Evolutionary conservation across 495 filamentous ascomycete genomes (phyloP).

Genomic region (Lasiosphaeris hirsuta): DNA sequence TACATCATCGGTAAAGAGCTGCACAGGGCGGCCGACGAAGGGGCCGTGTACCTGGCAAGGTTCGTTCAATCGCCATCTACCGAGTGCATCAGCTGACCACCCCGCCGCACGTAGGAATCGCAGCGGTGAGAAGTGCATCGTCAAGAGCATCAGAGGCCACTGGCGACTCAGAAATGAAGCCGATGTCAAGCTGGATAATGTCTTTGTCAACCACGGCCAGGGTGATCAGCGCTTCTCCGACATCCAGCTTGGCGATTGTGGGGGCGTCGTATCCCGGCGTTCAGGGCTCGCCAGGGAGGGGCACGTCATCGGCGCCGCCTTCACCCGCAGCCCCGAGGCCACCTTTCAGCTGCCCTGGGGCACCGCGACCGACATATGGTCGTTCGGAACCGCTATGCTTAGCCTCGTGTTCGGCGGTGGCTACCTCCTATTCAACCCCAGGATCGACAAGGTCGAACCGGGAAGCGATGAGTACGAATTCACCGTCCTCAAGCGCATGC

Average conservation of each 20-base stretch:
- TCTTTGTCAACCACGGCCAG: constrained; percentile 38
- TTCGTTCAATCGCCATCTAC: constrained; percentile 18
- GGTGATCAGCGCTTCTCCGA: constrained; percentile 34
- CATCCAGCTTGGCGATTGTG: constrained; percentile 40
- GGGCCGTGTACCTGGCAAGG: constrained; percentile 36
- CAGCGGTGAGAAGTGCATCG: constrained; percentile 30
- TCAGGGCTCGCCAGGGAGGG: constrained; percentile 37
- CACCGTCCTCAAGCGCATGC: constrained; percentile 39
- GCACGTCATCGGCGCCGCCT: constrained; percentile 34
- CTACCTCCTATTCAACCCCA: constrained; percentile 44
- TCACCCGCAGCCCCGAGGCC: constrained; percentile 41
- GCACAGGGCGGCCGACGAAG: constrained; percentile 14
- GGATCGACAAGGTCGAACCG: constrained; percentile 26
- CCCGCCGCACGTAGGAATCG: constrained; percentile 20
- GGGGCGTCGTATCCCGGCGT: constrained; percentile 33
- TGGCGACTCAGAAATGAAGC: constrained; percentile 41
- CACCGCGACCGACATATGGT: constrained; percentile 46
- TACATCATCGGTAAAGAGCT: constrained; percentile 9
- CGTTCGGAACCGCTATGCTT: constrained; percentile 41
- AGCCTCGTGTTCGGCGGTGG: constrained; percentile 38
- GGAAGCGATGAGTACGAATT: constrained; percentile 41
- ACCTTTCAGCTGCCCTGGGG: constrained; percentile 33
- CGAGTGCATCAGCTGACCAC: constrained; percentile 8
- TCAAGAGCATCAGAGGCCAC: constrained; percentile 37
- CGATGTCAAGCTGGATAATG: constrained; percentile 41